Evolutionary conservation across 257 asterid genomes (phyloP).

Genomic region (Solanum chmielewskii): DNA sequence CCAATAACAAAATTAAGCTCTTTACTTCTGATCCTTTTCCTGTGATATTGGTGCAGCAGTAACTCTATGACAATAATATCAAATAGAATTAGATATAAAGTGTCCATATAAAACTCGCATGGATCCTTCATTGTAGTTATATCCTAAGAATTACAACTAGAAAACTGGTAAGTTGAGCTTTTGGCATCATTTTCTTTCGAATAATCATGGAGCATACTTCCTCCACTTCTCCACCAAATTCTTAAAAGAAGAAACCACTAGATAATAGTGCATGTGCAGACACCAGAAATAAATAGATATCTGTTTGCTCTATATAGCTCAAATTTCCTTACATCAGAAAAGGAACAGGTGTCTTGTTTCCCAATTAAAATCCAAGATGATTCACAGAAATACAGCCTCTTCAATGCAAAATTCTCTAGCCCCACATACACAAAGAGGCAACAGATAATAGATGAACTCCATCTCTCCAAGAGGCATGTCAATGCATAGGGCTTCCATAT

Average conservation of each 20-base stretch:
- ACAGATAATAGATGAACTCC: constrained; percentile 1
- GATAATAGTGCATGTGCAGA: background rate
- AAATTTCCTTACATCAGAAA: constrained; percentile 14
- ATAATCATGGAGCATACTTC: background rate
- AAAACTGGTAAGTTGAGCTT: background rate
- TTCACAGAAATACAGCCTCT: background rate
- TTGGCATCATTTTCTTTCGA: background rate
- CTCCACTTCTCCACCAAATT: constrained; percentile 2
- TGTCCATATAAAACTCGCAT: background rate
- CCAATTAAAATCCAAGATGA: background rate
- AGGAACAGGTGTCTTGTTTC: background rate
- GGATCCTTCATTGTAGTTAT: background rate
- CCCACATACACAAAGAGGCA: background rate
- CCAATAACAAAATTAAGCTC: background rate
- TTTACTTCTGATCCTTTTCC: background rate
- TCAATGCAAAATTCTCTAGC: background rate
- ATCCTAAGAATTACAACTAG: background rate
- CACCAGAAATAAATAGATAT: background rate
- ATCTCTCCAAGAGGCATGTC: background rate
- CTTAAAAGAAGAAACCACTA: constrained; percentile 4
- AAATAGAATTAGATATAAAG: background rate
- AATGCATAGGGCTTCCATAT: background rate
- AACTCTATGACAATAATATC: background rate
- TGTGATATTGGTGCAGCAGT: background rate
- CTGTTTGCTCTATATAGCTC: background rate